A percentile compares a stretch with the other conserved stretches of the same genome.
Evolutionary conservation across 345 rosid species (phyloP).

Genomic region (Balakata baccata): DNA sequence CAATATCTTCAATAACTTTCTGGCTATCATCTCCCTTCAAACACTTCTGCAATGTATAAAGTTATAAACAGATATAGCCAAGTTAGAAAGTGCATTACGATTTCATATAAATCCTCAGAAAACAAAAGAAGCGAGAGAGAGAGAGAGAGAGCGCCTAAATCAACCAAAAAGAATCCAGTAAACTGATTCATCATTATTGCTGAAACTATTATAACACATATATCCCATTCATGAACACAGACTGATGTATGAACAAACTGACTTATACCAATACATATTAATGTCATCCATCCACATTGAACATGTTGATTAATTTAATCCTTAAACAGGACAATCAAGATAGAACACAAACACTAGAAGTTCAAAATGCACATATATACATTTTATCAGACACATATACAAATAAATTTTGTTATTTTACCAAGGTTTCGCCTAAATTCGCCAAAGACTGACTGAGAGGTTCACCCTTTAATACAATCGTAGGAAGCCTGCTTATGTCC

Average conservation of each 20-base stretch:
- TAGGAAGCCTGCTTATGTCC: slow-evolving; percentile 50
- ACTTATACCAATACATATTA: no score
- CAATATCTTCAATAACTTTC: neutral
- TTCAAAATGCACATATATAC: neutral
- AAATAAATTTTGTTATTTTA: neutral
- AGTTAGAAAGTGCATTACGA: neutral
- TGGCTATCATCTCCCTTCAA: neutral
- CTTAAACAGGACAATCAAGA: neutral
- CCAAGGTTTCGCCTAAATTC: neutral
- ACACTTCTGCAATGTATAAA: neutral
- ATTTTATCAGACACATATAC: neutral
- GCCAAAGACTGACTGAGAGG: slow-evolving; percentile 24
- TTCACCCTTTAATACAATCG: slow-evolving; percentile 34
- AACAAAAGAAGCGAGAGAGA: neutral
- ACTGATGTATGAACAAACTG: no score
- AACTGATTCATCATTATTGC: no score
- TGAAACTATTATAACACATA: no score
- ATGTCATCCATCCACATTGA: no score
- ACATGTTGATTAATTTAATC: neutral
- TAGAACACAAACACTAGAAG: neutral
- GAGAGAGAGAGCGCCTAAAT: no score
- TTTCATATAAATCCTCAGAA: neutral
- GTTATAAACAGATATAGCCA: neutral
- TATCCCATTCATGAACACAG: no score
- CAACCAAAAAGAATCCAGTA: no score